Conservation (phyloP, 495 filamentous ascomycete species). For the Endocarpon pusillum region DNA sequence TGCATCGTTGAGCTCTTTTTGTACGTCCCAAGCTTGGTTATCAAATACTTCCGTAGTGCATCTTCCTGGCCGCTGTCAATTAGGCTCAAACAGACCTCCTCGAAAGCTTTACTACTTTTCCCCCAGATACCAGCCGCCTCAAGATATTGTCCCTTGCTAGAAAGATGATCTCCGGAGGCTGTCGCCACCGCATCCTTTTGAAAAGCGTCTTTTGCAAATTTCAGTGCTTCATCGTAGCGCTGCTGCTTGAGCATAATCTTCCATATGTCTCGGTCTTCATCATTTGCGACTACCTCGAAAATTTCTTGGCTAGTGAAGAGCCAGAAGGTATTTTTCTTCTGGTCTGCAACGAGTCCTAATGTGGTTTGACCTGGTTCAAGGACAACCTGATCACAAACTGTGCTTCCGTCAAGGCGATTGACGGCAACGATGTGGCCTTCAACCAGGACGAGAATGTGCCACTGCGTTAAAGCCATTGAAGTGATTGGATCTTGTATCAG, state of each 20-base stretch:
- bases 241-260: constrained; percentile 71
- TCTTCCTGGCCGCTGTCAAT: constrained; percentile 83
- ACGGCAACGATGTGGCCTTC: constrained; percentile 67
- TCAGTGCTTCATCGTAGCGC: constrained; percentile 72
- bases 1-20: constrained; percentile 84
- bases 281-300: constrained; percentile 75
- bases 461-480: constrained; percentile 75
- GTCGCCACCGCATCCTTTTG: constrained; percentile 83
- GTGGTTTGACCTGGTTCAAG: constrained; percentile 64
- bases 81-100: constrained; percentile 81
- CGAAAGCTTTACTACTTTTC: constrained; percentile 88
- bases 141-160: constrained; percentile 56
- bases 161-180: constrained; percentile 74
- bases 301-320: constrained; percentile 81
- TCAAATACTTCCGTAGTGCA: constrained; percentile 76
- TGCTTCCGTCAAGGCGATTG: constrained; percentile 66
- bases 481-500: constrained; percentile 51
- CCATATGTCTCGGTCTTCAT: constrained; percentile 91
- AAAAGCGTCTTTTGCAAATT: constrained; percentile 51
- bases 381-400: constrained; percentile 74
- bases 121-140: constrained; percentile 86
- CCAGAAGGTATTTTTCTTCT: constrained; percentile 92
- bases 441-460: constrained; percentile 77
- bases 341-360: constrained; percentile 68
- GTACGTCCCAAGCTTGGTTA: constrained; percentile 64